Evolutionary conservation across 495 filamentous ascomycete genomes (phyloP).

Genomic region (Hypoxylon intermedium): DNA sequence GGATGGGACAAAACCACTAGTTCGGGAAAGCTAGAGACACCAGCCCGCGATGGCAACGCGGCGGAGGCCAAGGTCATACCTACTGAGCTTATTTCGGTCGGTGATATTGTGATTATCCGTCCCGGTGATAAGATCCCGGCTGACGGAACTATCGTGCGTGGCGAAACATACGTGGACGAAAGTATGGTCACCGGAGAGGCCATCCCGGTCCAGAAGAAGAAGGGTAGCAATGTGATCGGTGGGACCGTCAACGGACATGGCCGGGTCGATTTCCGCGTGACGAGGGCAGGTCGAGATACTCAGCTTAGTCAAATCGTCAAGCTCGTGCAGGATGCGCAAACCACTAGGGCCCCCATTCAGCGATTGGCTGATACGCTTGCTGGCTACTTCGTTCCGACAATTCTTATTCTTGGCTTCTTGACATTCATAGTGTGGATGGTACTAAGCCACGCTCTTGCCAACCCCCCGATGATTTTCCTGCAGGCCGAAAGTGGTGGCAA

Average conservation of each 20-base stretch:
- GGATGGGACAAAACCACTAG: conserved; percentile 64
- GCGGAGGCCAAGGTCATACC: conserved; percentile 83
- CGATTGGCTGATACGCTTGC: conserved; percentile 89
- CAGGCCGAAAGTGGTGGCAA: conserved; percentile 80
- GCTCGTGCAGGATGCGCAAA: conserved; percentile 95
- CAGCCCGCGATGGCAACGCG: conserved; percentile 59
- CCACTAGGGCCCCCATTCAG: conserved; percentile 92
- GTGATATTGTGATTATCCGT: conserved; percentile 89
- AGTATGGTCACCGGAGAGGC: conserved; percentile 99
- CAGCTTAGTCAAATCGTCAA: conserved; percentile 98
- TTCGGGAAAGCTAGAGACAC: conserved; percentile 53
- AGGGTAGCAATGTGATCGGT: conserved; percentile 82
- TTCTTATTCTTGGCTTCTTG: conserved; percentile 79
- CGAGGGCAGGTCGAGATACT: conserved; percentile 90
- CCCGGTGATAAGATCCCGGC: conserved; percentile 97
- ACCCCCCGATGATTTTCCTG: conserved; percentile 91
- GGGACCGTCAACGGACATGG: conserved; percentile 96
- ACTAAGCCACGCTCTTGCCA: conserved; percentile 78
- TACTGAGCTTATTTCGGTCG: conserved; percentile 93
- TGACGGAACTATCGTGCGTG: conserved; percentile 84
- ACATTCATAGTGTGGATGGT: conserved; percentile 97
- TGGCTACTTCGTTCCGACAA: conserved; percentile 92
- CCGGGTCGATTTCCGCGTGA: conserved; percentile 90
- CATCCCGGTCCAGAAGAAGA: conserved; percentile 86
- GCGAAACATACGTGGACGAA: conserved; percentile 94